Base-by-base conservation (phyloP, 768 basidiomycete species). In the Trametes meyenii region DNA sequence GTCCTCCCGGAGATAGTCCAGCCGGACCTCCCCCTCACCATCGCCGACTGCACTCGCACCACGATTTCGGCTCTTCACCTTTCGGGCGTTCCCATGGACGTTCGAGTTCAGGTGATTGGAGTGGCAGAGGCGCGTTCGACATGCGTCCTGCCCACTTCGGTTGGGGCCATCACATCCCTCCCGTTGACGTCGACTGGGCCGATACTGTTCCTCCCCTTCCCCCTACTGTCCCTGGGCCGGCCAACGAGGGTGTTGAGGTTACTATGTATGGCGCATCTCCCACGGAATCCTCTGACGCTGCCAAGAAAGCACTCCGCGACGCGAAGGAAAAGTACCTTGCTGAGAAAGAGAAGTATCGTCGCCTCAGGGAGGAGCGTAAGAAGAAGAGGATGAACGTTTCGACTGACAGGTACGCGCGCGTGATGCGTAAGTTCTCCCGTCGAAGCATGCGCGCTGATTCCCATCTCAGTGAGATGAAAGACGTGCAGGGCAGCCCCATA, bases 281-380 rank as follows among this genome's bases (percentile, higher is more conserved):
- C 5, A 50, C 42, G 40, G 52, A 63, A 44, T 66, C 64, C 1
- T 55, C 56, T 19, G 49, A 69, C 45, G 69, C 66, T 16, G 50
- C 63, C 35, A 74, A 65, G 65, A 68, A 71, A 16, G 62, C 67
- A 33, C 81, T 91, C 3, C 85, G 90, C 67, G 82, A 76, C 19
- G 88, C 90, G 0, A 92, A 90, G 66, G 77, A 77, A 26, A 73
- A 75, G 23, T 92, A 92, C 72, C 88, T 84, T 73, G 79, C 78
- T 1, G 83, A 86, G 72, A 92, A 92, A 68, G 88, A 89, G 66
- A 77, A 77, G 23, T 90, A 90, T 66, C 82, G 88, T 29, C 75
- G 75, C 65, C 83, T 86, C 54, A 80, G 84, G 54, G 83, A 85
- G 50, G 75, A 76, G 24, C 81, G 70, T 52, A 69, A 67, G 59